Conservation (phyloP, 202 grass and related monocot species). For the Cymbopogon flexuosus region DNA sequence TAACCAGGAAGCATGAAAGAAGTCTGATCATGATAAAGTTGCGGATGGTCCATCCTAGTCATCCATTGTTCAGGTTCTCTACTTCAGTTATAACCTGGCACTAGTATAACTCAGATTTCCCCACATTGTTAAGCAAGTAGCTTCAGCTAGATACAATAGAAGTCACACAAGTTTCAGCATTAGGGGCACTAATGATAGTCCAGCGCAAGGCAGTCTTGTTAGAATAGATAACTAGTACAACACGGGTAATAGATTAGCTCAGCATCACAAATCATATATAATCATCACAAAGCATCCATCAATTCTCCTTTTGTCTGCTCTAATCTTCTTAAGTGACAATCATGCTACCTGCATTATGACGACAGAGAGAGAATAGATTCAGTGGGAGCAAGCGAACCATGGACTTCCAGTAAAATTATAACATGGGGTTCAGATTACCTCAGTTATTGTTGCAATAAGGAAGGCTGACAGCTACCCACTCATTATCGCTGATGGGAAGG, state of each 20-base stretch:
- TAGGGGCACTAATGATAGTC: no score
- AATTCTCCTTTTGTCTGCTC: no score
- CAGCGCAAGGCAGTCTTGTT: not conserved
- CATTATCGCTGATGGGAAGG: conserved; percentile 61
- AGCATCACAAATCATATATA: not conserved
- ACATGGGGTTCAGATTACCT: conserved; percentile 38
- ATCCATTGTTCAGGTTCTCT: not conserved
- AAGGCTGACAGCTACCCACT: conserved; percentile 68
- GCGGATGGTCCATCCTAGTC: not conserved
- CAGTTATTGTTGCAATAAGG: conserved; percentile 41
- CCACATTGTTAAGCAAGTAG: not conserved
- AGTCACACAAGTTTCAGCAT: conserved; percentile 4
- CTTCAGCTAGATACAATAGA: not conserved
- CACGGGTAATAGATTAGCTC: not conserved
- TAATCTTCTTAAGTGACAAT: not conserved
- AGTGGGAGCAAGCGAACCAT: not conserved
- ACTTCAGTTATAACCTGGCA: not conserved
- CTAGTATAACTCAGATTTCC: not conserved
- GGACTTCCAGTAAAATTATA: not conserved
- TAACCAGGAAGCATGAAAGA: not conserved
- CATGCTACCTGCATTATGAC: conserved; percentile 9
- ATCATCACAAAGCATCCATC: not conserved
- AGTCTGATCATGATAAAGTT: not conserved
- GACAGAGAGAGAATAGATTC: not conserved
- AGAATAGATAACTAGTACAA: not conserved